phyloP scores from a whole-genome alignment of 345 rosid genomes.

The Brassica cretica region DNA sequence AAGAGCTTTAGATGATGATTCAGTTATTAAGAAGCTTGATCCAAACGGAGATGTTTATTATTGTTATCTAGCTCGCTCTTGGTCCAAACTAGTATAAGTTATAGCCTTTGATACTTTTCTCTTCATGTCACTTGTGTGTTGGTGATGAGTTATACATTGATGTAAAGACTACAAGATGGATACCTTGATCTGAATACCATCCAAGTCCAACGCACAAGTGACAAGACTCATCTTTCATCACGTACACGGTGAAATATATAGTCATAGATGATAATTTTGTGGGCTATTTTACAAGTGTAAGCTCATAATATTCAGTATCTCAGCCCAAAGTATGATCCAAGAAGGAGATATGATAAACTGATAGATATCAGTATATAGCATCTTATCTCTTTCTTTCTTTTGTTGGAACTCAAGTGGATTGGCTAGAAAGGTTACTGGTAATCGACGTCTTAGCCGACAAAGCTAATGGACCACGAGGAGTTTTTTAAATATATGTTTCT shows the following conservation, averaged over 20 bases:
- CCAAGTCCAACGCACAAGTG: constrained; percentile 63
- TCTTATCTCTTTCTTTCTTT: not conserved
- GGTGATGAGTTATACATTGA: not conserved
- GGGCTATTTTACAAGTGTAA: not conserved
- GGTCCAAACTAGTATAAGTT: not conserved
- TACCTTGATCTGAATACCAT: constrained; percentile 88
- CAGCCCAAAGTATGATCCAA: not conserved
- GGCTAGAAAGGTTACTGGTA: not conserved
- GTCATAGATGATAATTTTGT: too few species aligned
- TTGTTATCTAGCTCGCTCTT: not conserved
- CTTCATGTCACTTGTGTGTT: not conserved
- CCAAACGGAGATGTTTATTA: not conserved
- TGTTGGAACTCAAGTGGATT: not conserved
- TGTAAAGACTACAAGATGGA: constrained; percentile 53
- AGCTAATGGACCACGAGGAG: not conserved
- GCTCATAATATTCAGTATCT: not conserved
- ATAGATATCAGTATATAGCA: not conserved
- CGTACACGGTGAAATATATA: constrained; percentile 44
- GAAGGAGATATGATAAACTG: not conserved
- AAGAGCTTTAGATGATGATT: not conserved
- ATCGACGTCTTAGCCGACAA: not conserved
- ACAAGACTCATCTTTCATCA: constrained; percentile 60
- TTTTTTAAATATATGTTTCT: not conserved
- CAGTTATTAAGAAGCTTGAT: not conserved
- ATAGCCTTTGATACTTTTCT: not conserved